These are phyloP conservation scores for Phytophthora uliginosa DNA, from an alignment of 352 stramenopile species.

Conservation along the genomic window DNA sequence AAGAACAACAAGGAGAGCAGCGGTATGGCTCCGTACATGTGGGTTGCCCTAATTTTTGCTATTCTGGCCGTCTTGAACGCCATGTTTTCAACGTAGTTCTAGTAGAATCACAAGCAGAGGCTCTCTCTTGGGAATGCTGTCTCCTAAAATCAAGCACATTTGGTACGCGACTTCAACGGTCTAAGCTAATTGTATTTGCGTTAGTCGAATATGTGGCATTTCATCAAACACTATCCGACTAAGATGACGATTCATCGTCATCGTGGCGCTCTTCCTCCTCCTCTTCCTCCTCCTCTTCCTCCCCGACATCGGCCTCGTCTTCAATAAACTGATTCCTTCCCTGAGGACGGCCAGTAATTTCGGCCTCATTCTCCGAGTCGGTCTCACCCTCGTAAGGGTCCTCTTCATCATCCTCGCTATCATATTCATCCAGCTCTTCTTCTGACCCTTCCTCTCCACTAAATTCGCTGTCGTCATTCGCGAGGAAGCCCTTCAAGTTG, in stretches of 20 bases:
- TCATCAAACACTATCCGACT: constrained; percentile 40
- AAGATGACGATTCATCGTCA: constrained; percentile 26
- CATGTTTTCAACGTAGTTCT: constrained; percentile 34
- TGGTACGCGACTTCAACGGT: not conserved
- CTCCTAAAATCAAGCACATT: not conserved
- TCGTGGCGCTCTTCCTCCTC: constrained; percentile 34
- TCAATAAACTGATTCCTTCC: constrained; percentile 77
- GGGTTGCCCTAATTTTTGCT: constrained; percentile 53
- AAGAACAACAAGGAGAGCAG: constrained; percentile 49
- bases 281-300: constrained; percentile 54
- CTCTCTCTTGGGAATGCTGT: not conserved
- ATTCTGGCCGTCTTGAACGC: constrained; percentile 47
- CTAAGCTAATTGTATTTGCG: constrained; percentile 15
- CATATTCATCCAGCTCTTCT: constrained; percentile 49
- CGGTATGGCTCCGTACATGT: constrained; percentile 44
- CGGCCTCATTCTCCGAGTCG: constrained; percentile 73
- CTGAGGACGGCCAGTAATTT: constrained; percentile 33
- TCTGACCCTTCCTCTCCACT: constrained; percentile 60
- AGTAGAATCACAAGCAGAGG: not conserved
- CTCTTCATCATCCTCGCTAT: constrained; percentile 53
- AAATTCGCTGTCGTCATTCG: constrained; percentile 74
- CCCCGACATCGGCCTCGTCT: constrained; percentile 81
- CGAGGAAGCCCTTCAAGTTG: constrained; percentile 80
- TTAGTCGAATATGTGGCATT: constrained; percentile 1
- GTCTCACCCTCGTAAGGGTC: constrained; percentile 68